Evolutionary conservation across 139 green algal species (phyloP).

Genomic region (Ettlia oleoabundans): DNA sequence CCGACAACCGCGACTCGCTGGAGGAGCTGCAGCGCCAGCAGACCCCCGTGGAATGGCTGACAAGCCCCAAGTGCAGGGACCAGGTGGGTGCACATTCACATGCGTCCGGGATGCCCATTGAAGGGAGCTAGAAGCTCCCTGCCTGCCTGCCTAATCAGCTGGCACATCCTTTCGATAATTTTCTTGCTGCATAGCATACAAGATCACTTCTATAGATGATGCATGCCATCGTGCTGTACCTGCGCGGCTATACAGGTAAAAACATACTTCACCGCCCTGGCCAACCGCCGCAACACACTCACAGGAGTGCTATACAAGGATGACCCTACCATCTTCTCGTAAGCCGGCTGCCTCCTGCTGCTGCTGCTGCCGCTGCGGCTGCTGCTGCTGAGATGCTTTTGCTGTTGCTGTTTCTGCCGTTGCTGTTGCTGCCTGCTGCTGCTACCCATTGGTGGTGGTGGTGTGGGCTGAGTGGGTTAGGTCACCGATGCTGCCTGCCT

Average conservation of each 20-base stretch:
- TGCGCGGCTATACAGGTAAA: too few species aligned
- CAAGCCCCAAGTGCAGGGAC: not conserved
- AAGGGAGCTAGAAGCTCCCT: too few species aligned
- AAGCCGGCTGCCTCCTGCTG: not conserved
- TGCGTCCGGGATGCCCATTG: not conserved
- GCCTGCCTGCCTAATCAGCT: too few species aligned
- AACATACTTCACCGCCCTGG: slow-evolving; percentile 48
- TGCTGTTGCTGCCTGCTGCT: not conserved
- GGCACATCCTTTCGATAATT: too few species aligned
- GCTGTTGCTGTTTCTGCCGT: not conserved
- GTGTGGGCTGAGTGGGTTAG: too few species aligned
- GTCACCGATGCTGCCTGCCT: too few species aligned
- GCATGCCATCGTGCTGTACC: too few species aligned
- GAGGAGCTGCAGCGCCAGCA: not conserved
- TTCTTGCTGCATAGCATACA: too few species aligned
- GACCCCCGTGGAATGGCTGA: slow-evolving; percentile 5
- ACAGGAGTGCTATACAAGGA: slow-evolving; percentile 58
- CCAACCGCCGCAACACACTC: slow-evolving; percentile 61
- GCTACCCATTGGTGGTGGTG: too few species aligned
- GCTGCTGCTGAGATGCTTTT: not conserved
- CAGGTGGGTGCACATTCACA: not conserved
- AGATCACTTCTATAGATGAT: too few species aligned
- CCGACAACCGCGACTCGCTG: not conserved
- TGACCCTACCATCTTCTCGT: slow-evolving; percentile 66
- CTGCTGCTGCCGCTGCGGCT: not conserved